phyloP scores from a whole-genome alignment of 140 eudicot species.

The Bidens hawaiensis region DNA sequence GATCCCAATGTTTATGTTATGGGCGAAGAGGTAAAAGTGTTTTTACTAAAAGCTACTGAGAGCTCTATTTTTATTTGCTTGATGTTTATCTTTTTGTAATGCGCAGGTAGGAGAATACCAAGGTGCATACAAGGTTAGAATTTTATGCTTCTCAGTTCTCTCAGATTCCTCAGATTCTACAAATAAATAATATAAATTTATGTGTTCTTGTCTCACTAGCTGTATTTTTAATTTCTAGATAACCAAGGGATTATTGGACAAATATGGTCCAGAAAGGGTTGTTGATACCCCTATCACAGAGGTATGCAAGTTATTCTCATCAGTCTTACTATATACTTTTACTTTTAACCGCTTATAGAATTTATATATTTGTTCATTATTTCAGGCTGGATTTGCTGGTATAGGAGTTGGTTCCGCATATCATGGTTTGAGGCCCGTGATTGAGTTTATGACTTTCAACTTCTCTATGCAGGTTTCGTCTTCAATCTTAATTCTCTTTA shows the following conservation, averaged over 20 bases:
- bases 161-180: not conserved
- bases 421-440: conserved; percentile 61
- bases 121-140: conserved; percentile 86
- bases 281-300: conserved; percentile 88
- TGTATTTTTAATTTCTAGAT: conserved; percentile 31
- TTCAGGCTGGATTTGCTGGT: conserved; percentile 85
- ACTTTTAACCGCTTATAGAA: not conserved
- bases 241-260: conserved; percentile 70
- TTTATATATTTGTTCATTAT: not conserved
- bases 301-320: conserved; percentile 26
- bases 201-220: not conserved
- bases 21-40: conserved; percentile 68
- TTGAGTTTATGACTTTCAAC: conserved; percentile 89
- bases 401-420: conserved; percentile 84
- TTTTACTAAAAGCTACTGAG: not conserved
- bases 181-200: not conserved
- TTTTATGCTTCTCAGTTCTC: conserved; percentile 4
- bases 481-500: not conserved
- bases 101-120: conserved; percentile 90
- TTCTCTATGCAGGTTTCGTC: conserved; percentile 73
- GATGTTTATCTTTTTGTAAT: not conserved
- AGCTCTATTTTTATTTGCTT: not conserved
- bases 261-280: conserved; percentile 89
- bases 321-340: not conserved
- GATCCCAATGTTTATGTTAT: conserved; percentile 63